phyloP scores from a whole-genome alignment of 352 stramenopile genomes.

The Phytopythium delawarense region DNA sequence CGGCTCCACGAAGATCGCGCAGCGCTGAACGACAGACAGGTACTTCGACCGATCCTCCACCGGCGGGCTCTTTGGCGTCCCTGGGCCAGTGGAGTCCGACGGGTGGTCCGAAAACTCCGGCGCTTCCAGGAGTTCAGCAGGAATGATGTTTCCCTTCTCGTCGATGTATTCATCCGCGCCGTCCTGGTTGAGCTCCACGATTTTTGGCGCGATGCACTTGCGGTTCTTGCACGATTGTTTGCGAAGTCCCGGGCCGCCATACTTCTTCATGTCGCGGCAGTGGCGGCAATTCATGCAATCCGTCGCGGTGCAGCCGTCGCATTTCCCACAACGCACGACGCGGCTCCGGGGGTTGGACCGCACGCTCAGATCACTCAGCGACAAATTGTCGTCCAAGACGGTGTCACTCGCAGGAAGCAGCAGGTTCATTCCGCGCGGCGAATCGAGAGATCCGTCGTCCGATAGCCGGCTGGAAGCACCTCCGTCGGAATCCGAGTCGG shows the following conservation, averaged over 20 bases:
- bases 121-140: constrained; percentile 24
- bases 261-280: constrained; percentile 90
- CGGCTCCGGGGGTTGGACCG: constrained; percentile 38
- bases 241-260: constrained; percentile 77
- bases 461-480: constrained; percentile 25
- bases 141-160: constrained; percentile 37
- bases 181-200: constrained; percentile 63
- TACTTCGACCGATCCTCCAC: constrained; percentile 11
- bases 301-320: constrained; percentile 54
- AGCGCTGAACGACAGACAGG: constrained; percentile 50
- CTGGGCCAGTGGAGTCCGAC: constrained; percentile 14
- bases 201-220: constrained; percentile 74
- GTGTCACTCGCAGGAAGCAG: constrained; percentile 33
- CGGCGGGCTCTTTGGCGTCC: neutral
- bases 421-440: constrained; percentile 28
- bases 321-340: constrained; percentile 76
- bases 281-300: constrained; percentile 87
- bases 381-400: constrained; percentile 29
- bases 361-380: constrained; percentile 29
- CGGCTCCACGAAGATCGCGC: constrained; percentile 46
- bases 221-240: constrained; percentile 88
- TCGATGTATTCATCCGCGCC: constrained; percentile 52
- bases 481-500: constrained; percentile 22
- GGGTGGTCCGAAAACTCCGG: constrained; percentile 25
- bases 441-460: constrained; percentile 20